Conservation (phyloP, 192 early-diverging fungal species). For the Gaertneriomyces sp. region DNA sequence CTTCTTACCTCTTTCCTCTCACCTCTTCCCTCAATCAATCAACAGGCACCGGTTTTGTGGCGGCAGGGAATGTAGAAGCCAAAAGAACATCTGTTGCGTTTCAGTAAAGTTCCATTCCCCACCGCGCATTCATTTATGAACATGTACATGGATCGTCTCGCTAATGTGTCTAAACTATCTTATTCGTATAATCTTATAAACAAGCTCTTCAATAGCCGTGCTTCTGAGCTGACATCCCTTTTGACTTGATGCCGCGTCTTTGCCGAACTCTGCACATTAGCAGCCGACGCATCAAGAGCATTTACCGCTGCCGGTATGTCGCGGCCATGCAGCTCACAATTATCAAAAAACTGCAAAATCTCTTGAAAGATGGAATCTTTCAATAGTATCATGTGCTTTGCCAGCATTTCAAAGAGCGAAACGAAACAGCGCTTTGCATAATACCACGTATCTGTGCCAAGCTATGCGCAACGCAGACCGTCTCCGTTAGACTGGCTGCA, state of each 20-base stretch:
- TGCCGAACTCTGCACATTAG: neutral
- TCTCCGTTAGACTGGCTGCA: neutral
- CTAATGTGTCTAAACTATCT: neutral
- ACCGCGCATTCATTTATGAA: too few relatives aligned
- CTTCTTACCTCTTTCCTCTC: neutral
- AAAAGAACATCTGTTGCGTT: constrained; percentile 66
- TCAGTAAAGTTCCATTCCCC: constrained; percentile 30
- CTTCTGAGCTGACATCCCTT: constrained; percentile 54
- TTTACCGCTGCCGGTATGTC: constrained; percentile 53
- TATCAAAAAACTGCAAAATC: constrained; percentile 56
- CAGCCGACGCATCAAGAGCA: constrained; percentile 32
- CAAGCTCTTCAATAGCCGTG: constrained; percentile 52
- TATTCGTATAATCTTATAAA: constrained; percentile 50
- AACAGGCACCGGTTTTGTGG: constrained; percentile 60
- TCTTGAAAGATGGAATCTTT: constrained; percentile 58
- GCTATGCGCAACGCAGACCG: constrained; percentile 24
- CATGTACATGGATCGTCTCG: too few relatives aligned
- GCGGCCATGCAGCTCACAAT: constrained; percentile 56
- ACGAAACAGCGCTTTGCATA: constrained; percentile 63
- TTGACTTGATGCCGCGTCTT: constrained; percentile 29
- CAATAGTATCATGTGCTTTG: constrained; percentile 65
- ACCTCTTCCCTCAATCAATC: neutral
- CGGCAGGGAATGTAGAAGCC: constrained; percentile 59
- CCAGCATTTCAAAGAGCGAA: constrained; percentile 59
- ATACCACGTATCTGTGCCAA: constrained; percentile 66